A percentile compares a stretch with the other conserved stretches of the same genome.
phyloP scores from a whole-genome alignment of 129 eudicot species.

The Tagetes patula region DNA sequence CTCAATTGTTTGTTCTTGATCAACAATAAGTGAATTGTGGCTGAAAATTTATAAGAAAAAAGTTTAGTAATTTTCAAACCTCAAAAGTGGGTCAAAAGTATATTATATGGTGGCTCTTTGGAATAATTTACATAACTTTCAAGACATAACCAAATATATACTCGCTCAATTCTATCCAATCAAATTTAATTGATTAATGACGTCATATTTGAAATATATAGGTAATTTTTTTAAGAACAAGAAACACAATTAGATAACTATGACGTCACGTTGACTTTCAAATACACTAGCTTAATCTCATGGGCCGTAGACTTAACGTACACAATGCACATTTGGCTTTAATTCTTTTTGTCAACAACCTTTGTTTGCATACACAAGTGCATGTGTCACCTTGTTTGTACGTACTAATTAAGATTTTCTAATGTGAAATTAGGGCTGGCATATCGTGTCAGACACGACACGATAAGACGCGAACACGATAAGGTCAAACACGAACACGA shows the following conservation, averaged over 20 bases:
- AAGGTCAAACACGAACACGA: no score
- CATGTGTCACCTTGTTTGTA: no score
- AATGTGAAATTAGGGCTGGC: no score
- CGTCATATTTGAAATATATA: neutral
- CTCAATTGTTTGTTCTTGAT: conserved; percentile 6
- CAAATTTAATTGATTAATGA: neutral
- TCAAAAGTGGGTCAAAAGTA: conserved; percentile 40
- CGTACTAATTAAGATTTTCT: no score
- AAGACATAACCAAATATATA: neutral
- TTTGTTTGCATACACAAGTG: no score
- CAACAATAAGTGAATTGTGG: neutral
- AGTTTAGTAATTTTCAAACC: conserved; percentile 34
- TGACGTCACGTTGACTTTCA: neutral
- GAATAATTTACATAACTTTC: neutral
- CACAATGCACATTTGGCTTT: no score
- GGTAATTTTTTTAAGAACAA: neutral
- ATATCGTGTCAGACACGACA: no score
- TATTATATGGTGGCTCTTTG: neutral
- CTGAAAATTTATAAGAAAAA: neutral
- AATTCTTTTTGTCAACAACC: no score
- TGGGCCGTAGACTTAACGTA: no score
- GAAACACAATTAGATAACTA: neutral
- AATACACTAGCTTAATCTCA: neutral
- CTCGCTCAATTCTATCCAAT: neutral
- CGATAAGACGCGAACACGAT: no score